These are phyloP conservation scores for Neonectria punicea DNA, from an alignment of 2,329 filamentous ascomycete genomes.

Conservation along the genomic window DNA sequence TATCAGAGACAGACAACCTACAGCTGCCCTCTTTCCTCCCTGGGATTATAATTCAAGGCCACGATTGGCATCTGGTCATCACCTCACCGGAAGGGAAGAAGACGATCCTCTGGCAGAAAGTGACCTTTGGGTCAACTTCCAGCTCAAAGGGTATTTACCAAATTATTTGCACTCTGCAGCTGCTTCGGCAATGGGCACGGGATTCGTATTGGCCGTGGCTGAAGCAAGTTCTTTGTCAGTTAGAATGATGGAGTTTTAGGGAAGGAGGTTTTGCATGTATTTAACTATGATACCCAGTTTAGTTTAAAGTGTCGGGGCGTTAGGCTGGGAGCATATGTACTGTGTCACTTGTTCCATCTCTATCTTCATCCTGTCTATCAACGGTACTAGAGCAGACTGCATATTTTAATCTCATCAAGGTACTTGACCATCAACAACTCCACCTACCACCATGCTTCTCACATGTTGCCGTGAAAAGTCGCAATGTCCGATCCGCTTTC, in stretches of 20 bases:
- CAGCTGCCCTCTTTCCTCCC: slow-evolving; percentile 7
- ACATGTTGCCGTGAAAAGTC: too few species aligned
- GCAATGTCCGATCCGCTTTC: too few species aligned
- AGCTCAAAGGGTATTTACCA: slow-evolving; percentile 30
- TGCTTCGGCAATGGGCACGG: slow-evolving; percentile 21
- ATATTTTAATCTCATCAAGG: too few species aligned
- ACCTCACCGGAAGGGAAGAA: slow-evolving; percentile 17
- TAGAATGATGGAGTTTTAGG: background rate
- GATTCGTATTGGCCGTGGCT: slow-evolving; percentile 17
- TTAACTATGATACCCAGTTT: background rate
- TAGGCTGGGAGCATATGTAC: too few species aligned
- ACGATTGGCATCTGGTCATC: slow-evolving; percentile 27
- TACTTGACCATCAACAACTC: too few species aligned
- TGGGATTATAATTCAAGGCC: slow-evolving; percentile 23
- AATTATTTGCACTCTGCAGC: slow-evolving; percentile 26
- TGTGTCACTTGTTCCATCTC: too few species aligned
- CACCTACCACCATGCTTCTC: too few species aligned
- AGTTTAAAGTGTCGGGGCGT: background rate
- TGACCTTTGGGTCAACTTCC: slow-evolving; percentile 16
- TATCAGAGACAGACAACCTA: background rate
- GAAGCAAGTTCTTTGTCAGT: background rate
- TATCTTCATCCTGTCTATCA: too few species aligned
- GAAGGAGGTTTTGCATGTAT: background rate
- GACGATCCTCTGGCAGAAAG: slow-evolving; percentile 24
- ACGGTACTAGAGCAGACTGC: too few species aligned